phyloP scores from a whole-genome alignment of 2,329 filamentous ascomycete species.

The Colletotrichum simmondsii region DNA sequence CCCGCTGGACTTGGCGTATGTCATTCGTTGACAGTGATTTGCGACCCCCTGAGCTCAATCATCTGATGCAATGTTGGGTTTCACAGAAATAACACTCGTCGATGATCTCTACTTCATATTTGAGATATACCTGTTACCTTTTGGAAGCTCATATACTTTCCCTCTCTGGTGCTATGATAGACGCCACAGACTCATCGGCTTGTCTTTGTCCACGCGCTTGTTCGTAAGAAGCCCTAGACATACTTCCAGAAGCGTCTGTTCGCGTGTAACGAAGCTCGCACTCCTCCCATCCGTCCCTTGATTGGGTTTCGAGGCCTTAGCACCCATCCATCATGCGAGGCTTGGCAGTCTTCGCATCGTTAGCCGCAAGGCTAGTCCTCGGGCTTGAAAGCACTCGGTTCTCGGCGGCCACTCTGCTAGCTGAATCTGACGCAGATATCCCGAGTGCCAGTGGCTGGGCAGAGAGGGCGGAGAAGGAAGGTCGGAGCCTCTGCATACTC shows the following conservation, averaged over 20 bases:
- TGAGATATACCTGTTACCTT: not conserved
- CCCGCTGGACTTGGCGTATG: constrained; percentile 29
- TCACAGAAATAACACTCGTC: constrained; percentile 5
- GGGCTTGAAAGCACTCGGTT: not conserved
- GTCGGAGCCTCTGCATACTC: constrained; percentile 43
- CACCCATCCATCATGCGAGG: constrained; percentile 11
- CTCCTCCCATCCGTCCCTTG: not conserved
- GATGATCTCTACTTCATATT: constrained; percentile 4
- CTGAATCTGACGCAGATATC: not conserved
- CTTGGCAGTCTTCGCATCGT: constrained; percentile 1
- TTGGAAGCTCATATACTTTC: not conserved
- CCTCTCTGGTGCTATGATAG: not conserved
- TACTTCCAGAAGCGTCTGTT: constrained; percentile 8
- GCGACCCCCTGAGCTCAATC: not conserved
- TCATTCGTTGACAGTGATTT: constrained; percentile 9
- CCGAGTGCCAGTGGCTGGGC: constrained; percentile 15
- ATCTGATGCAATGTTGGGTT: constrained; percentile 12
- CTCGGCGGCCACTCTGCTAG: not conserved
- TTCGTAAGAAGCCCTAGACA: not conserved
- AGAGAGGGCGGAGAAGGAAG: constrained; percentile 51
- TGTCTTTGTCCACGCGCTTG: not conserved
- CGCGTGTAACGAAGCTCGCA: not conserved
- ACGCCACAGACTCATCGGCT: not conserved
- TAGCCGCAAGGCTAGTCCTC: not conserved
- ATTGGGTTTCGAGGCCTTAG: not conserved